Evolutionary conservation across 768 basidiomycete genomes (phyloP), one percentile per base, ranked within the genome.

Genomic region (Botryobasidium botryosum): DNA sequence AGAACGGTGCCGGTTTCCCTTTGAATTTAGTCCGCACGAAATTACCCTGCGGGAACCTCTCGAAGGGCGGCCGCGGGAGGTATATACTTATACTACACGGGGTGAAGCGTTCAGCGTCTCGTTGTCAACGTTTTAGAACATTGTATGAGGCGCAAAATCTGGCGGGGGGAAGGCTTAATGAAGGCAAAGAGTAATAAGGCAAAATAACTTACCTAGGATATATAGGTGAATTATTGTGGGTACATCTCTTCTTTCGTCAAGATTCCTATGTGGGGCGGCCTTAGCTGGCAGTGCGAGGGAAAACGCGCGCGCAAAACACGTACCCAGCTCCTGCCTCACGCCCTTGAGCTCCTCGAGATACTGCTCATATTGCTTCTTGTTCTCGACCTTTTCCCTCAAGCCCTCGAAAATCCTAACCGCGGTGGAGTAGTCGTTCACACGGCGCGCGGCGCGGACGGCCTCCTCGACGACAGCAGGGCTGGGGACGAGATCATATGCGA

Each of bases 331-430:
- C 59, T 92, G 78, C 53, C 85, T 72, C 52, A 94, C 65, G 43
- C 75, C 70, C 62, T 82, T 86, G 54, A 94, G 70, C 64, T 96
- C 92, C 12, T 84, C 74, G 58, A 99, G 65, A 61, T 99, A 97
- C 26, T 79, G 77, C 67, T 87, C 68, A 59, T 97, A 97, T 65
- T 97, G 94, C 47, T 75, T 66, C 68, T 83, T 82, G 68, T 91
- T 97, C 71, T 99, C 94, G 38, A 94, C 90, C 71, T 99, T 97
- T 65, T 90, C 88, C 68, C 74, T 79, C 56, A 99, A 62, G 49
- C 92, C 94, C 71, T 97, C 92, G 57, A 96, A 86, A 54, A 97
- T 72, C 50, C 94, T 71, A 47, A 99, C 88, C 33, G 92, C 91
- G 32, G 94, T 99, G 35, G 92, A 79, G 62, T 84, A 97, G 71